Evolutionary conservation across 2,329 filamentous ascomycete species (phyloP), one percentile per base, ranked within the genome.

Genomic region (Neofusicoccum sp.): DNA sequence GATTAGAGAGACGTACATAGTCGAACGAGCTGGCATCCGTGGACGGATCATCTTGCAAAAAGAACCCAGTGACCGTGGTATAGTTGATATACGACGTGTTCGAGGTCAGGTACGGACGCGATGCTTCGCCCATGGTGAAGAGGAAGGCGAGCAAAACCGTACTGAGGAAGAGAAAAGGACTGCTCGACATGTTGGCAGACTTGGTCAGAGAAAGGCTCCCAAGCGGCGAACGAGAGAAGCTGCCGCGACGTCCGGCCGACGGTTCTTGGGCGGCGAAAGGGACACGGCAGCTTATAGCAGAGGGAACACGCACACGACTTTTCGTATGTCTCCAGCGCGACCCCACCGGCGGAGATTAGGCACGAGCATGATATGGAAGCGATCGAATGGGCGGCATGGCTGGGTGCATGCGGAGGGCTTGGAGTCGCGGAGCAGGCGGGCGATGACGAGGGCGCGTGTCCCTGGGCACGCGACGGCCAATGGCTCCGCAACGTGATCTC

Each of bases 61-160:
- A 89, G 71, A 86, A 84, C 0, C 85, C 86, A 0, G 78, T 75
- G 0, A 89, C 78, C 0, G 86, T 82, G 0, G 81, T 83, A 69
- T 87, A 89, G 61, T 82, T 81, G 69, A 87, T 80, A 60, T 82
- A 76, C 7, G 30, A 53, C n/a, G 53, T 43, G 44, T 53, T 51
- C n/a, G 60, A 48, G 6, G 44, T 12, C 16, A 9, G 24, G 44
- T 44, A 61, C 24, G 59, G 30, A 8, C 24, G 31, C 59, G 59
- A 40, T 28, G 51, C 45, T 30, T 61, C 60, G 44, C 53, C 34
- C 60, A 61, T 61, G 51, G 16, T 58, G 60, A 61, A 58, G 16
- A 61, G 38, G 7, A 57, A 7, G 34, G 41, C 60, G 24, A 58
- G 51, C 34, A 61, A 14, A n/a, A 58, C 51, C 20, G 60, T 61